These are phyloP conservation scores for Phytopythium ostracodes DNA, from an alignment of 352 stramenopile genomes.

Conservation along the genomic window DNA sequence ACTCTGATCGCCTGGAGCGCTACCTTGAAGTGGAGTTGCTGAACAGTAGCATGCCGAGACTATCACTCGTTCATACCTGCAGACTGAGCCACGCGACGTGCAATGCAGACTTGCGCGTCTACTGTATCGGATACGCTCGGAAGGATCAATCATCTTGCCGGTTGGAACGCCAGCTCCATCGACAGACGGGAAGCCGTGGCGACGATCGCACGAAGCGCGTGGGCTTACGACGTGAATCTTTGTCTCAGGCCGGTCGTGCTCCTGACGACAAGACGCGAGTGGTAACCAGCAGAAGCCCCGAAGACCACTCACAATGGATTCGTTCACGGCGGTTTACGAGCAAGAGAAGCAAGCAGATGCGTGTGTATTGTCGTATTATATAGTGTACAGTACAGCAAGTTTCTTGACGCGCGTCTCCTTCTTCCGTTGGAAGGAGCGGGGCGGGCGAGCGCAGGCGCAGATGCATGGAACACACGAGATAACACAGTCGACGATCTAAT, in stretches of 20 bases:
- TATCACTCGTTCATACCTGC: too few relatives aligned
- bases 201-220: not conserved
- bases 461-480: conserved; percentile 9
- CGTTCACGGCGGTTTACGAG: not conserved
- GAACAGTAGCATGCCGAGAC: too few relatives aligned
- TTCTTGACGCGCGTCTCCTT: conserved; percentile 23
- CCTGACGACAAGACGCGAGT: conserved; percentile 16
- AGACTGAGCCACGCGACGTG: too few relatives aligned
- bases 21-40: too few relatives aligned
- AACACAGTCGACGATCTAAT: conserved; percentile 9
- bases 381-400: conserved; percentile 44
- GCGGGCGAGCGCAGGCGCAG: conserved; percentile 10
- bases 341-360: conserved; percentile 11
- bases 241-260: conserved; percentile 11
- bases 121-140: too few relatives aligned
- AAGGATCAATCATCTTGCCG: too few relatives aligned
- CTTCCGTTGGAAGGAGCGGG: conserved; percentile 39
- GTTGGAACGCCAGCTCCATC: not conserved
- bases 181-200: not conserved
- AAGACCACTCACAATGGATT: conserved; percentile 11
- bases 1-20: not conserved
- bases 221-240: conserved; percentile 7
- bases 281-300: too few relatives aligned
- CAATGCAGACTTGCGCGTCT: too few relatives aligned
- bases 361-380: conserved; percentile 20